Conservation (phyloP, 495 filamentous ascomycete species). For the Jackrogersella multiformis region DNA sequence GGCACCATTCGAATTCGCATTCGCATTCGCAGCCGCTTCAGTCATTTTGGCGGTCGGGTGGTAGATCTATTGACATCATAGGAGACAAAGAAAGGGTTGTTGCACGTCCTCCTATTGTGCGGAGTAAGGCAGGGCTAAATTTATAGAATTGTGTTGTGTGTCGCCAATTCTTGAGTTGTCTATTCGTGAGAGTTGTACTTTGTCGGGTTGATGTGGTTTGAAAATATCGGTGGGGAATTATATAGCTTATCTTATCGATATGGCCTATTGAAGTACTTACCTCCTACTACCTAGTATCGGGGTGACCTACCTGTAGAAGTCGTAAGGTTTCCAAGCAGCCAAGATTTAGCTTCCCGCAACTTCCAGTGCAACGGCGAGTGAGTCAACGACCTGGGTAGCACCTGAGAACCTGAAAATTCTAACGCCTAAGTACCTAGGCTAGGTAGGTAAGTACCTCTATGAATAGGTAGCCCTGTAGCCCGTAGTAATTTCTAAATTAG, state of each 20-base stretch:
- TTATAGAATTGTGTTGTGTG: not conserved
- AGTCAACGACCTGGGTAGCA: not conserved
- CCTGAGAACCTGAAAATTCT: not conserved
- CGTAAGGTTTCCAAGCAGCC: too few relatives aligned
- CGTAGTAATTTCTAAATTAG: too few relatives aligned
- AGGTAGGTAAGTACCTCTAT: too few relatives aligned
- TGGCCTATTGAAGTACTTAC: too few relatives aligned
- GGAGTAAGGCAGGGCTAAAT: not conserved
- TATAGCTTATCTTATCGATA: conserved; percentile 27
- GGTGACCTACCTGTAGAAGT: too few relatives aligned
- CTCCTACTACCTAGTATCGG: too few relatives aligned
- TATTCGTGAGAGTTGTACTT: conserved; percentile 5
- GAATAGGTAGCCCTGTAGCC: too few relatives aligned
- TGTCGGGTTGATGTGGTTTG: conserved; percentile 17
- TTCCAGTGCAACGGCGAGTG: conserved; percentile 20
- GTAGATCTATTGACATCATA: conserved; percentile 47
- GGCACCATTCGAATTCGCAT: too few relatives aligned
- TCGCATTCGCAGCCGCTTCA: conserved; percentile 52
- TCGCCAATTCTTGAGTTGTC: not conserved
- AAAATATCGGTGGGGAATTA: conserved; percentile 28
- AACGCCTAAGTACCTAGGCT: too few relatives aligned
- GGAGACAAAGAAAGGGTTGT: not conserved
- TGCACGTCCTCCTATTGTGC: not conserved
- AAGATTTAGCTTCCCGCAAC: too few relatives aligned
- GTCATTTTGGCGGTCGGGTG: conserved; percentile 52